Percentiles rank a stretch among this genome's conserved stretches.
Evolutionary conservation across 805 yeast species (phyloP).

Genomic region (Saturnispora ahearnii): DNA sequence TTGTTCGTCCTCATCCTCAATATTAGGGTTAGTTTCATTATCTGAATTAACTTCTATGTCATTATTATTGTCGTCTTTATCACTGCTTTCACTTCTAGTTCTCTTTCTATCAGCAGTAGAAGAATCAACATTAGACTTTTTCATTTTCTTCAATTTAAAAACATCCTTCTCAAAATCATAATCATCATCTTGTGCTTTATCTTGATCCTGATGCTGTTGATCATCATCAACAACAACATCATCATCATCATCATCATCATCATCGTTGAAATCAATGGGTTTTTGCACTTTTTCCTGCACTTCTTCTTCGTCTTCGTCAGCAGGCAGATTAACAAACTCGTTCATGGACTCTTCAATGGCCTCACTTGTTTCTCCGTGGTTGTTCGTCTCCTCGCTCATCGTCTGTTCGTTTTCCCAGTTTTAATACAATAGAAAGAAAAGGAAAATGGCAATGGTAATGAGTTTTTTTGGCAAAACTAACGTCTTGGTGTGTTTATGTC

Average conservation of each 20-base stretch:
- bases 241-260: slow-evolving; percentile 5
- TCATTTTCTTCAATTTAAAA: slow-evolving; percentile 13
- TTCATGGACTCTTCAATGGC: background rate
- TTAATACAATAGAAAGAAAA: background rate
- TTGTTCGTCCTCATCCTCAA: slow-evolving; percentile 25
- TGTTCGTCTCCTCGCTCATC: background rate
- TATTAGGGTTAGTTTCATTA: slow-evolving; percentile 1
- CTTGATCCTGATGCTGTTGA: slow-evolving; percentile 6
- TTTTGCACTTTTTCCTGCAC: background rate
- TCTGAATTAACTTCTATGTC: slow-evolving; percentile 1
- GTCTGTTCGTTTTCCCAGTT: background rate
- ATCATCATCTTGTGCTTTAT: slow-evolving; percentile 11
- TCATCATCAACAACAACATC: slow-evolving; percentile 2
- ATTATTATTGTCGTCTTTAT: background rate
- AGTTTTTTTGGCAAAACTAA: too few species aligned
- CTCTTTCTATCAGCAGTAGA: background rate
- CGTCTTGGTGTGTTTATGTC: too few species aligned
- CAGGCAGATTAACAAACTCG: slow-evolving; percentile 6
- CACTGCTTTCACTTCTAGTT: background rate
- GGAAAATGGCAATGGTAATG: background rate
- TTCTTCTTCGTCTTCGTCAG: background rate
- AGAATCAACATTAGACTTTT: slow-evolving; percentile 4
- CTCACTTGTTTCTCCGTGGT: background rate
- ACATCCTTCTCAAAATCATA: slow-evolving; percentile 18
- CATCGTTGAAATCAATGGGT: background rate